A percentile compares a stretch with the other conserved stretches of the same genome.
Evolutionary conservation across 768 basidiomycete genomes (phyloP).

Genomic region (Tulasnella sp.): DNA sequence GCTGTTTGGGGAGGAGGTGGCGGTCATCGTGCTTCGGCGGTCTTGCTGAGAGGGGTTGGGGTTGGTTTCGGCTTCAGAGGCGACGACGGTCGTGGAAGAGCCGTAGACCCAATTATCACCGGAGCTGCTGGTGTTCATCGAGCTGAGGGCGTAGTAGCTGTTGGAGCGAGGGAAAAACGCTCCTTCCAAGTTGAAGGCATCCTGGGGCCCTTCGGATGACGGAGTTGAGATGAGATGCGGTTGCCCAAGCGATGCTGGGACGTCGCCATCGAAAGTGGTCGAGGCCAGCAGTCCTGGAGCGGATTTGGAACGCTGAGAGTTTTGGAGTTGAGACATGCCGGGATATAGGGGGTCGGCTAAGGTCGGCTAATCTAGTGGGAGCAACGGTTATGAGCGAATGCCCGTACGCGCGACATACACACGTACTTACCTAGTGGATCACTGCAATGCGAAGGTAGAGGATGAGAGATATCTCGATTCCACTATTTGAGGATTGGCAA

Average conservation of each 20-base stretch:
- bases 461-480: not conserved
- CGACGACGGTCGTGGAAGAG: not conserved
- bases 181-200: not conserved
- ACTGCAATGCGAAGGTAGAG: not conserved
- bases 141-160: constrained; percentile 5
- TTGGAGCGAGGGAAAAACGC: constrained; percentile 5
- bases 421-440: not conserved
- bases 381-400: too few relatives aligned
- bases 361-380: too few relatives aligned
- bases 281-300: not conserved
- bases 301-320: not conserved
- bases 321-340: not conserved
- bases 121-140: not conserved
- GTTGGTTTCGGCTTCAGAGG: not conserved
- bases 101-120: constrained; percentile 1
- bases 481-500: not conserved
- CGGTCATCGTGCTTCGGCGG: not conserved
- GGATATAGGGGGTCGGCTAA: too few relatives aligned
- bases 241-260: not conserved
- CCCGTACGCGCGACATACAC: not conserved
- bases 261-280: not conserved
- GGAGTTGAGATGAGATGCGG: not conserved
- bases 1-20: not conserved
- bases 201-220: not conserved
- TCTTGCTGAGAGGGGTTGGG: not conserved